Conservation (phyloP, 202 grass and related monocot genomes). For the Panicum hallii region DNA sequence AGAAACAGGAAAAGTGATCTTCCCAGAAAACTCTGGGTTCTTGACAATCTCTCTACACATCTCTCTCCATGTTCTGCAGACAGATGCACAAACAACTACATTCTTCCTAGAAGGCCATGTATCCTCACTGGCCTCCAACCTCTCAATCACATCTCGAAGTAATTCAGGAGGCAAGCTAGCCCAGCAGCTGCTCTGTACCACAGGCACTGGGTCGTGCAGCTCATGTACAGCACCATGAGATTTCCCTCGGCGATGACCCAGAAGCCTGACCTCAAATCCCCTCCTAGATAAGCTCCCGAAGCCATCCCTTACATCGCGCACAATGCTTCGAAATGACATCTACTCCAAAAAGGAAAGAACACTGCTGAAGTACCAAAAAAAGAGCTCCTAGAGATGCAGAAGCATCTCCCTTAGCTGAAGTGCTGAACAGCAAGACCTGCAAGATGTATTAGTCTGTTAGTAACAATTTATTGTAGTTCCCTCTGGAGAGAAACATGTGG, state of each 20-base stretch:
- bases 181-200: conserved; percentile 67
- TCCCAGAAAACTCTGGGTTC: conserved; percentile 63
- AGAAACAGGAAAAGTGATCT: conserved; percentile 82
- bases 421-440: conserved; percentile 10
- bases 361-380: conserved; percentile 19
- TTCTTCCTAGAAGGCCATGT: conserved; percentile 71
- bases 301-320: conserved; percentile 82
- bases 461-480: not conserved
- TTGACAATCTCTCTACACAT: conserved; percentile 75
- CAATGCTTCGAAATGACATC: conserved; percentile 89
- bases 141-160: conserved; percentile 72
- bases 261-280: conserved; percentile 74
- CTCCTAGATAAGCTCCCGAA: conserved; percentile 84
- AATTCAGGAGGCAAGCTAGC: conserved; percentile 74
- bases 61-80: conserved; percentile 82
- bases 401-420: conserved; percentile 23
- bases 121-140: conserved; percentile 69
- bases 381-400: not conserved
- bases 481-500: not conserved
- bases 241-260: conserved; percentile 58
- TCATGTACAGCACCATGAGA: conserved; percentile 77
- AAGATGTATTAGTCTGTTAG: conserved; percentile 26
- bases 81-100: conserved; percentile 69
- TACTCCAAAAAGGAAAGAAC: conserved; percentile 32
- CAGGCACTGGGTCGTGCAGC: conserved; percentile 55